Evolutionary conservation across 345 rosid genomes (phyloP).

Genomic region (Aquilaria yunnanensis): DNA sequence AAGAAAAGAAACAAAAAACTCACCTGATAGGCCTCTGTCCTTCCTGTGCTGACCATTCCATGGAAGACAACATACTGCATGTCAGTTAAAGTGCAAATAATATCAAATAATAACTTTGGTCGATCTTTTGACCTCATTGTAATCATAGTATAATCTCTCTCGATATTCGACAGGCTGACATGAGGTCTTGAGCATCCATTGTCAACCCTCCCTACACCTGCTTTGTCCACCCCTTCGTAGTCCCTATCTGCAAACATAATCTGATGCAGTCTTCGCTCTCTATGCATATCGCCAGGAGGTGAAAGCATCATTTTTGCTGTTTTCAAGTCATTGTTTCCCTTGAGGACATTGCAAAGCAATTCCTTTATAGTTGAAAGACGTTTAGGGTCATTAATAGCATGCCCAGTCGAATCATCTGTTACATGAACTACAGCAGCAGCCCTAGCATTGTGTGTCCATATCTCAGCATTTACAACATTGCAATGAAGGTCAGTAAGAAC

Average conservation of each 20-base stretch:
- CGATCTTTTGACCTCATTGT: slow-evolving; percentile 84
- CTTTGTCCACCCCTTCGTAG: slow-evolving; percentile 57
- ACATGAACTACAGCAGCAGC: slow-evolving; percentile 90
- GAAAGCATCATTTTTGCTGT: slow-evolving; percentile 58
- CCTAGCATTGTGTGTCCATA: slow-evolving; percentile 93
- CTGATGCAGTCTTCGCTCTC: slow-evolving; percentile 89
- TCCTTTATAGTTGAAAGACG: slow-evolving; percentile 59
- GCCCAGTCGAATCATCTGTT: slow-evolving; percentile 50
- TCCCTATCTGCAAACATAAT: slow-evolving; percentile 92
- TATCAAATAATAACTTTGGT: slow-evolving; percentile 79
- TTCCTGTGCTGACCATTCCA: slow-evolving; percentile 72
- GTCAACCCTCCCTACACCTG: slow-evolving; percentile 23
- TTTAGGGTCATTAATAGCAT: slow-evolving; percentile 56
- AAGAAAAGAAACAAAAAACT: slow-evolving; percentile 1
- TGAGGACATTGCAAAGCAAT: slow-evolving; percentile 61
- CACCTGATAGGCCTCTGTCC: slow-evolving; percentile 82
- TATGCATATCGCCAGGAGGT: slow-evolving; percentile 46
- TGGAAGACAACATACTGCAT: slow-evolving; percentile 93
- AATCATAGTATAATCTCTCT: slow-evolving; percentile 72
- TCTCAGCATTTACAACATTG: slow-evolving; percentile 81
- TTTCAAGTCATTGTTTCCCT: slow-evolving; percentile 48
- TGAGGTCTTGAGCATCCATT: slow-evolving; percentile 47
- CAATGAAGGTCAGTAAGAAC: slow-evolving; percentile 78
- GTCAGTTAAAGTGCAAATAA: slow-evolving; percentile 85
- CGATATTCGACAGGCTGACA: slow-evolving; percentile 64